phyloP scores from a whole-genome alignment of 345 rosid species.

The Dimocarpus longan region DNA sequence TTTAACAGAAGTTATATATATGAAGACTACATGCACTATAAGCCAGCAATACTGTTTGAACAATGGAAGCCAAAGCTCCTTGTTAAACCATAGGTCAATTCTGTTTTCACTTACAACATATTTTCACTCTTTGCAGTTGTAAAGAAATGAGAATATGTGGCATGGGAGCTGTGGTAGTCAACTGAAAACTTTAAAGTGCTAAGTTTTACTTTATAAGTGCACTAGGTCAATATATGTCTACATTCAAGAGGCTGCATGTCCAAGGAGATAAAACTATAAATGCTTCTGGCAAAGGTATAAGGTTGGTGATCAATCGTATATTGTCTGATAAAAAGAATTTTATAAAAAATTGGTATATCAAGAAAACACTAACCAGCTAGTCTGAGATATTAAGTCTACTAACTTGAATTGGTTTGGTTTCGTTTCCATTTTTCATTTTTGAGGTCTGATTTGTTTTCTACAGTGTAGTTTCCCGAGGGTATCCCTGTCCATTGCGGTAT shows the following conservation, averaged over 20 bases:
- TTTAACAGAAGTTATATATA: too few relatives aligned
- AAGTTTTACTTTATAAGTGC: background rate
- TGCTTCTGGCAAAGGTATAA: background rate
- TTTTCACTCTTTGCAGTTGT: background rate
- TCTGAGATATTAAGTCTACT: background rate
- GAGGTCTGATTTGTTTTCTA: too few relatives aligned
- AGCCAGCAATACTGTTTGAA: background rate
- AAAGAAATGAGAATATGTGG: background rate
- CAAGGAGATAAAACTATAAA: background rate
- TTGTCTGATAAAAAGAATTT: background rate
- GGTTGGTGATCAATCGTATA: background rate
- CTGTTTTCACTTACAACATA: background rate
- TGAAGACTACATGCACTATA: too few relatives aligned
- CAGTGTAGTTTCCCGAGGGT: background rate
- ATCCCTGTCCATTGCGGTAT: background rate
- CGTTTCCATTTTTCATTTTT: too few relatives aligned
- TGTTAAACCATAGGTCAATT: background rate
- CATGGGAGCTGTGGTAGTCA: background rate
- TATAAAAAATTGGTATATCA: background rate
- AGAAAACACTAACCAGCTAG: background rate
- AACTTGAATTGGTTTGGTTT: background rate
- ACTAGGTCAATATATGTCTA: background rate
- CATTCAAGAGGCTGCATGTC: background rate
- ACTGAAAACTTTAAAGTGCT: background rate
- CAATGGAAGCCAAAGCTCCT: background rate